Base-by-base conservation (phyloP, 2,329 filamentous ascomycete genomes). In the Colletotrichum navitas region DNA sequence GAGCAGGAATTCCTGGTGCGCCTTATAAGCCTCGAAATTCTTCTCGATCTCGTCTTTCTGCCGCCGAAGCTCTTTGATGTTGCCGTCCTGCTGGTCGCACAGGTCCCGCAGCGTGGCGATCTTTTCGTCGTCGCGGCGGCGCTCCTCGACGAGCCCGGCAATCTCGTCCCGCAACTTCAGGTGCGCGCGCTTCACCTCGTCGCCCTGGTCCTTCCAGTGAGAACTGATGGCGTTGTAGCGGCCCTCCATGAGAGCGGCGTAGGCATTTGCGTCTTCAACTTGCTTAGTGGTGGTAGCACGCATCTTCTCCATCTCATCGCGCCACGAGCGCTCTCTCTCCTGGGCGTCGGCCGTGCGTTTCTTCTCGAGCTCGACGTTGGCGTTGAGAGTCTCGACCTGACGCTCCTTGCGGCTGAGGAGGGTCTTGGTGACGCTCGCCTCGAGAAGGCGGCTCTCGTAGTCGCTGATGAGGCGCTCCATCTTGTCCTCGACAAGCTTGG, bases 361-460 rank as follows among this genome's bases (percentile, higher is more conserved):
- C 78, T 88, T 87, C 81, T 94, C 92, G 2, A 85, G 80, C 51
- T 92, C 90, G 36, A 94, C 84, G 24, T 89, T 85, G 11, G 86
- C 84, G 76, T 91, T 90, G 71, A 94, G 80, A 55, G 90, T 89
- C 74, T 93, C 91, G 52, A 94, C 88, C 79, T 94, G 93, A 16
- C 93, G 88, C 77, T 94, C 92, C 77, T 93, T 93, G 68, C 92
- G 86, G 68, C 90, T 88, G 36, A 95, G 85, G 10, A 93, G 83
- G 18, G 90, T 89, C 79, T 92, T 92, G 75, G 92, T 93, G 66
- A 94, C 90, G 76, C 88, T 90, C 68, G 90, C 90, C 75, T 93
- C 90, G 63, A 94, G 85, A 72, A 93, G 84, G 10, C 90, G 86
- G 74, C 89, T 88, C 77, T 94, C 91, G 77, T 93, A 92, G 76